Evolutionary conservation across 305 asterid species (phyloP), one percentile per base, ranked within the genome.

Genomic region (Fraxinus baroniana): DNA sequence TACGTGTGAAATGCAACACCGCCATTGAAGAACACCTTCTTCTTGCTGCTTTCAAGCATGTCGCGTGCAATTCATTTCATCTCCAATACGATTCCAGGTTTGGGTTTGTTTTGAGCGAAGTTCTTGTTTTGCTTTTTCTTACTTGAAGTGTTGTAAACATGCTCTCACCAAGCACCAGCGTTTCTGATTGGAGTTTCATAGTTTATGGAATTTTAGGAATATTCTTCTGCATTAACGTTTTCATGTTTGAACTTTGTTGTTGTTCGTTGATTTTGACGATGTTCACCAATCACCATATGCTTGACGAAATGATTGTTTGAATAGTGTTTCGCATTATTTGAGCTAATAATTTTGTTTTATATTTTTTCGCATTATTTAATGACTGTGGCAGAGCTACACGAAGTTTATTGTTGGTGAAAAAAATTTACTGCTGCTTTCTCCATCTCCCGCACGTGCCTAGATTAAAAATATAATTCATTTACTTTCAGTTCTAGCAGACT

Each of bases 81-180:
- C 78, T 83, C 87, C 35, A 79, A 60, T 15, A 78, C 30, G 39
- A 44, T 89, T 84, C 85, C 94, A 76, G 94, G 94, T 91, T 68
- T 28, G 33, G 13, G 18, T 28, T 22, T 30, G 36, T 26, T 6
- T 33, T n/a, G 18, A 12, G 8, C 13, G 35, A 28, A 68, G 37
- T 68, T 3, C 36, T 68, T 26, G 39, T 68, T 68, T 68, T 26
- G 37, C 74, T 12, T 5, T 68, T 26, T 26, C 30, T 26, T 26
- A 26, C 30, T 26, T 26, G 30, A 26, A 26, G 18, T 68, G 10
- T 12, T 36, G 18, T 7, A 62, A 18, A 49, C 28, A 22, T 52
- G 75, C 46, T 79, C 55, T 74, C 83, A 28, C 78, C 71, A 30
- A 81, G 46, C 76, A 49, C 20, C 74, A 12, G 60, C 73, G n/a